A percentile compares a stretch with the other conserved stretches of the same genome.
Conservation (phyloP, 2,329 filamentous ascomycete genomes). For the Myrmaecium sp. region DNA sequence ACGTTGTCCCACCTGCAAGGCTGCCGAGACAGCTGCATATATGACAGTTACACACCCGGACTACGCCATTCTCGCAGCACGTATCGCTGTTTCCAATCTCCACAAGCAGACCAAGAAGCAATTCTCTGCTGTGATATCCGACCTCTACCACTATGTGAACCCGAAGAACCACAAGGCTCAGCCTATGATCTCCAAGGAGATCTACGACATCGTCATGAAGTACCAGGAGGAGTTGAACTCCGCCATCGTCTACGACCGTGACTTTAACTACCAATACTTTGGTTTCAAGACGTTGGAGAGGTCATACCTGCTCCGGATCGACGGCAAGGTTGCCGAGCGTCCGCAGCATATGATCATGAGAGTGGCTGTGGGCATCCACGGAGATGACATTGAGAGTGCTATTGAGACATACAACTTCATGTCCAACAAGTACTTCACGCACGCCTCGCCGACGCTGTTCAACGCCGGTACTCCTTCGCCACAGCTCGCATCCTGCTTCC, state of each 20-base stretch:
- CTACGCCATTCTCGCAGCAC: conserved; percentile 94
- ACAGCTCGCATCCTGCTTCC: conserved; percentile 94
- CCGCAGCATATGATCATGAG: conserved; percentile 99
- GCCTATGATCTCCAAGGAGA: conserved; percentile 88
- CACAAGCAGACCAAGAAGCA: conserved; percentile 99
- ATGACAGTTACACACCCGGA: conserved; percentile 99
- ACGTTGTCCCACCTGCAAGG: conserved; percentile 35
- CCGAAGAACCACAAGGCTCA: conserved; percentile 70
- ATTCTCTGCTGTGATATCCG: conserved; percentile 86
- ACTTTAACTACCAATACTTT: conserved; percentile 99
- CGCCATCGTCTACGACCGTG: conserved; percentile 95
- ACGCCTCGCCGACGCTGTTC: conserved; percentile 95
- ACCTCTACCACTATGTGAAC: conserved; percentile 93
- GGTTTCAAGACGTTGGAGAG: conserved; percentile 98
- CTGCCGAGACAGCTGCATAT: conserved; percentile 95
- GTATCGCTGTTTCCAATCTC: conserved; percentile 96
- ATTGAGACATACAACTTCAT: conserved; percentile 98
- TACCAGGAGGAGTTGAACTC: conserved; percentile 97
- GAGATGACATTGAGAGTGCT: conserved; percentile 82
- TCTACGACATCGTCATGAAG: conserved; percentile 85
- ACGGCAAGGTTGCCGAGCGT: conserved; percentile 91
- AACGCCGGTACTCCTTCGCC: conserved; percentile 90
- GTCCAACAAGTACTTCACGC: conserved; percentile 97
- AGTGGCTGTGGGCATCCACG: conserved; percentile 92
- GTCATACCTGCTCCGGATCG: conserved; percentile 88